A percentile compares a stretch with the other conserved stretches of the same genome.
These are phyloP conservation scores for Cordyceps javanica DNA, from an alignment of 2,329 filamentous ascomycete species.

Conservation along the genomic window DNA sequence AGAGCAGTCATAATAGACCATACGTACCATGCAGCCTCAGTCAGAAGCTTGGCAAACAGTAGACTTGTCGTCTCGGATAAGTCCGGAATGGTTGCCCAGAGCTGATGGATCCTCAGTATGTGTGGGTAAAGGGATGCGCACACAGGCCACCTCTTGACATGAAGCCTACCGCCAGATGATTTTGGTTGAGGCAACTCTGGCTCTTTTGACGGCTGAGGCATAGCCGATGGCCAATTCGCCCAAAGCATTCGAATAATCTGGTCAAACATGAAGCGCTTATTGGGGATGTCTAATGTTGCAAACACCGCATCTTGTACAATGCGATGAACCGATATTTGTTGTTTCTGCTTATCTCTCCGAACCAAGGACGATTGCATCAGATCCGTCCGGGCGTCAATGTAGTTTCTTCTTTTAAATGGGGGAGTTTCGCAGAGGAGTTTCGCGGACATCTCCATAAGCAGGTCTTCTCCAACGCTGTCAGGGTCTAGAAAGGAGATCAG, in stretches of 20 bases:
- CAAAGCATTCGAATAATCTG: slow-evolving; percentile 2
- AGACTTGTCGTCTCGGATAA: not conserved
- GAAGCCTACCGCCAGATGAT: not conserved
- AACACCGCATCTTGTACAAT: slow-evolving; percentile 12
- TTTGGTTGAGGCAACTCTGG: slow-evolving; percentile 11
- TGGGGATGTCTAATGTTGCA: not conserved
- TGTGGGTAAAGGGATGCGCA: slow-evolving; percentile 10
- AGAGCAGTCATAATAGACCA: not conserved
- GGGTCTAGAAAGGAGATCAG: slow-evolving; percentile 10
- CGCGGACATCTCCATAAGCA: not conserved
- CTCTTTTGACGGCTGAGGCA: slow-evolving; percentile 6
- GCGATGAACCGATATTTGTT: slow-evolving; percentile 8
- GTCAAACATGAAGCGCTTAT: slow-evolving; percentile 2
- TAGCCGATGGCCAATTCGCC: slow-evolving; percentile 8
- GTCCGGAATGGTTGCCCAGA: not conserved
- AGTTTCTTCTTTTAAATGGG: slow-evolving; percentile 5
- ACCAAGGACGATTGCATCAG: slow-evolving; percentile 9
- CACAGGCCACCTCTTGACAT: slow-evolving; percentile 7
- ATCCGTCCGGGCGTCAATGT: slow-evolving; percentile 2
- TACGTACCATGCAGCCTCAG: not conserved
- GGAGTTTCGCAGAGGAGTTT: not conserved
- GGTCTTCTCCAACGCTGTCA: slow-evolving; percentile 2
- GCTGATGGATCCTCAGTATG: slow-evolving; percentile 2
- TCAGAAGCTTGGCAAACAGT: not conserved
- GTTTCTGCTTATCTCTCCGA: slow-evolving; percentile 7